Evolutionary conservation across 2,329 filamentous ascomycete genomes (phyloP), one percentile per base, ranked within the genome.

Genomic region (Colletotrichum sp.): DNA sequence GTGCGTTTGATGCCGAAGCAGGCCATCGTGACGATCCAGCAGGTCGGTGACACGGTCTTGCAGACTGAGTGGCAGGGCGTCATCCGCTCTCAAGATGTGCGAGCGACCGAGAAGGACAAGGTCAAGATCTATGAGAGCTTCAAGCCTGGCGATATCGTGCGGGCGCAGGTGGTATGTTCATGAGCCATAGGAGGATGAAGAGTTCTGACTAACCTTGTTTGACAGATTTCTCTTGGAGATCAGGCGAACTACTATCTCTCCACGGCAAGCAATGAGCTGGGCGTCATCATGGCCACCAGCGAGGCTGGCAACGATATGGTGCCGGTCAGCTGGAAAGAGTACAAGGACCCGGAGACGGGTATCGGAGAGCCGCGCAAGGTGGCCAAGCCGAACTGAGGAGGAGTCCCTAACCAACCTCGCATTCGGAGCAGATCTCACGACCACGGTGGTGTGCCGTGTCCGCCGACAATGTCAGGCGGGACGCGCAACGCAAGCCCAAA

Each of bases 241-340:
- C 96, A 99, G 86, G 93, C 94, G 67, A 98, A 95, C 81, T 99
- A 99, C 84, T 99, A 98, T 84, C 90, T 98, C n/a, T 95, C 93
- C 30, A 99, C 97, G 2, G 95, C 96, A 32, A 92, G 92, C 79
- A 99, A 99, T 85, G 95, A 98, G 83, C 89, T 98, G 55, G 97
- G 97, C 4, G 96, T 99, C 75, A 95, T 99, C 52, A 95, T 99
- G 92, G 97, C 96, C 12, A 93, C 92, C 80, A 98, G 95, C 82
- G 95, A 98, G 83, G 91, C 91, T 4, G 96, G 96, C 2, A 96
- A 98, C 85, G 91, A 94, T 80, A 98, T 99, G 96, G 94, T 94
- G 81, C 96, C 97, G 3, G 91, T 98, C 71, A 98, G 93, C 85
- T 99, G 97, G 97, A 98, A 94, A 87, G 96, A 99, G 86, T 98